Conservation (phyloP, 306 rosid genomes). For the Cyclanthera cordifolia region DNA sequence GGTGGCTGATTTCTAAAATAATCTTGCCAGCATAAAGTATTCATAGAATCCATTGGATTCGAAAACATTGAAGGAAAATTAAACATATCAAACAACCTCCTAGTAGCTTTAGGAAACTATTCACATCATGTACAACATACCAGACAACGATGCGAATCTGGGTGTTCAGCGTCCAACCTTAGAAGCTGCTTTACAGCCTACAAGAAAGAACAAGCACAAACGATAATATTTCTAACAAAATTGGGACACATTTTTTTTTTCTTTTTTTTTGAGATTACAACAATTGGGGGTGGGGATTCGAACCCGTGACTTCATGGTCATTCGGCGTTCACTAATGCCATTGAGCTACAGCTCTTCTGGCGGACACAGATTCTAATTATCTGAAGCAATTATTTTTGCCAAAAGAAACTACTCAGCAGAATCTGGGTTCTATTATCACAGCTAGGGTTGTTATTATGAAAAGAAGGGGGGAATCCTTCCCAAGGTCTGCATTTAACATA, state of each 20-base stretch:
- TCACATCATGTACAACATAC: constrained; percentile 28
- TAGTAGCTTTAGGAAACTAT: background rate
- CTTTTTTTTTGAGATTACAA: too few species aligned
- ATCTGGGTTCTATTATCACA: too few species aligned
- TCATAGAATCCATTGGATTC: background rate
- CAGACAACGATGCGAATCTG: constrained; percentile 86
- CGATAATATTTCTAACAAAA: background rate
- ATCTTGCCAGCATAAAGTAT: background rate
- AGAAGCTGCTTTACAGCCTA: constrained; percentile 89
- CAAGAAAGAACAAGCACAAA: constrained; percentile 15
- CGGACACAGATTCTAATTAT: background rate
- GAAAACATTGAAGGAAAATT: background rate
- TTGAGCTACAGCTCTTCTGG: too few species aligned
- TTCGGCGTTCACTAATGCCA: too few species aligned
- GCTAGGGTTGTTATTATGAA: background rate
- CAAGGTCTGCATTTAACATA: background rate
- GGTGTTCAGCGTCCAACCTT: constrained; percentile 82
- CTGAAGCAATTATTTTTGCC: background rate
- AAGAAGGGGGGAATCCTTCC: background rate
- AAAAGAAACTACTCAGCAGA: background rate
- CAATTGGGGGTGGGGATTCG: too few species aligned
- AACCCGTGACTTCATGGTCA: too few species aligned
- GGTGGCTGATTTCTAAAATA: background rate
- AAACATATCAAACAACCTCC: background rate
- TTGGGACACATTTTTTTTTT: background rate